Conservation (phyloP, 495 filamentous ascomycete species). For the Poronia punctata region DNA sequence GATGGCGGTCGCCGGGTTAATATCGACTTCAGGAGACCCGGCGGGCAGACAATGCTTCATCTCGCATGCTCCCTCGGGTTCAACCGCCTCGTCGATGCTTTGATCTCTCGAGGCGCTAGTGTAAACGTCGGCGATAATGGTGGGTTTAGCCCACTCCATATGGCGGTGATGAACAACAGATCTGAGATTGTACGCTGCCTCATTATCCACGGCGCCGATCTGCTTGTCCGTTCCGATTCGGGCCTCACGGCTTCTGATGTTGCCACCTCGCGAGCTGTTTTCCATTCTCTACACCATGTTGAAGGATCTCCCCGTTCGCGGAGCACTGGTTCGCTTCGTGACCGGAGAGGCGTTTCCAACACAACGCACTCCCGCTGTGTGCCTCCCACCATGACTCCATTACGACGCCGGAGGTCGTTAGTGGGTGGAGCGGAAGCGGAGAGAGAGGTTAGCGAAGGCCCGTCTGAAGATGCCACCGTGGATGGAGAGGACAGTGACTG, state of each 20-base stretch:
- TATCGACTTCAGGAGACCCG: slow-evolving; percentile 55
- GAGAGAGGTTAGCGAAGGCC: slow-evolving; percentile 32
- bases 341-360: slow-evolving; percentile 58
- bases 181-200: slow-evolving; percentile 69
- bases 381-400: slow-evolving; percentile 35
- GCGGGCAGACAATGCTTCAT: slow-evolving; percentile 78
- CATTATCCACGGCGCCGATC: slow-evolving; percentile 64
- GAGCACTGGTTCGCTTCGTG: slow-evolving; percentile 40
- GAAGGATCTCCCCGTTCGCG: slow-evolving; percentile 54
- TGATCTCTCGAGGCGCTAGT: slow-evolving; percentile 73
- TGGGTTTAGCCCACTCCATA: slow-evolving; percentile 77
- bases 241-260: slow-evolving; percentile 70
- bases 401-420: slow-evolving; percentile 25
- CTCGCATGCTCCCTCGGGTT: slow-evolving; percentile 70
- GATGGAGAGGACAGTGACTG: slow-evolving; percentile 31
- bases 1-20: slow-evolving; percentile 61
- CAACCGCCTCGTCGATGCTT: slow-evolving; percentile 68
- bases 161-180: slow-evolving; percentile 72
- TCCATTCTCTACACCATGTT: slow-evolving; percentile 41
- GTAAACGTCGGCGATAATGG: slow-evolving; percentile 68
- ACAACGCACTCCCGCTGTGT: slow-evolving; percentile 61
- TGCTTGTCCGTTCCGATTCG: slow-evolving; percentile 59
- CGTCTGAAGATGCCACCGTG: slow-evolving; percentile 25
- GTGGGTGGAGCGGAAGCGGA: slow-evolving; percentile 28
- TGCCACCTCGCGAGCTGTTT: slow-evolving; percentile 54